A percentile compares a stretch with the other conserved stretches of the same genome.
These are phyloP conservation scores for Plectranthus barbatus DNA, from an alignment of 257 asterid species.

Conservation along the genomic window DNA sequence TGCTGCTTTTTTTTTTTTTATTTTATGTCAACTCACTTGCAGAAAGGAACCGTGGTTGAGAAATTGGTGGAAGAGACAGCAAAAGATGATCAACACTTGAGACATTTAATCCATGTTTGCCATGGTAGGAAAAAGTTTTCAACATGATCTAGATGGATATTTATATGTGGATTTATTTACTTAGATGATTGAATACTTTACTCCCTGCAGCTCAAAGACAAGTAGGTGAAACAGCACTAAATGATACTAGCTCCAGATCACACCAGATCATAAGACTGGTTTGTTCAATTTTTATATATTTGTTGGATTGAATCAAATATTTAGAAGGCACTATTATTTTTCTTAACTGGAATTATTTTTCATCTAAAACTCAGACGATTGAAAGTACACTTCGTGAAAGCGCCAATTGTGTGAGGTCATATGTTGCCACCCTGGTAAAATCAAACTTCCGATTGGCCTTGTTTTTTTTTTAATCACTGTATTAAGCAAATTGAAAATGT, in stretches of 20 bases:
- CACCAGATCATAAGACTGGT: conserved; percentile 96
- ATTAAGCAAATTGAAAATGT: not conserved
- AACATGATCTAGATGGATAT: not conserved
- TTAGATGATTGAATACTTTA: conserved; percentile 1
- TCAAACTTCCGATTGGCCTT: not conserved
- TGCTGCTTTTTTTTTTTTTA: no score
- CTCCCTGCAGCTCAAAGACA: conserved; percentile 74
- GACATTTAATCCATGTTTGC: conserved; percentile 64
- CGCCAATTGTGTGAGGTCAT: conserved; percentile 86
- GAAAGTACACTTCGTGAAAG: conserved; percentile 88
- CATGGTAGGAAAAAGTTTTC: conserved; percentile 41
- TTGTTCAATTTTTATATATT: conserved; percentile 12
- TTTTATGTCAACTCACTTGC: conserved; percentile 20
- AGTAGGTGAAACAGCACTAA: conserved; percentile 91
- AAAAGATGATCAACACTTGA: conserved; percentile 64
- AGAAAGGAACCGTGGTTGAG: conserved; percentile 93
- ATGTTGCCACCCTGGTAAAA: conserved; percentile 87
- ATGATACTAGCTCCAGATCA: conserved; percentile 90
- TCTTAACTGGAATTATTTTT: conserved; percentile 15
- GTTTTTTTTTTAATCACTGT: not conserved
- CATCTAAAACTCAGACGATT: conserved; percentile 53
- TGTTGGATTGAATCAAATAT: not conserved
- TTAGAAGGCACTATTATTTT: not conserved
- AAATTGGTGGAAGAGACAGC: conserved; percentile 88
- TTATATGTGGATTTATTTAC: conserved; percentile 1